phyloP scores from a whole-genome alignment of 2,329 filamentous ascomycete species.

The Simplicillium sp. region DNA sequence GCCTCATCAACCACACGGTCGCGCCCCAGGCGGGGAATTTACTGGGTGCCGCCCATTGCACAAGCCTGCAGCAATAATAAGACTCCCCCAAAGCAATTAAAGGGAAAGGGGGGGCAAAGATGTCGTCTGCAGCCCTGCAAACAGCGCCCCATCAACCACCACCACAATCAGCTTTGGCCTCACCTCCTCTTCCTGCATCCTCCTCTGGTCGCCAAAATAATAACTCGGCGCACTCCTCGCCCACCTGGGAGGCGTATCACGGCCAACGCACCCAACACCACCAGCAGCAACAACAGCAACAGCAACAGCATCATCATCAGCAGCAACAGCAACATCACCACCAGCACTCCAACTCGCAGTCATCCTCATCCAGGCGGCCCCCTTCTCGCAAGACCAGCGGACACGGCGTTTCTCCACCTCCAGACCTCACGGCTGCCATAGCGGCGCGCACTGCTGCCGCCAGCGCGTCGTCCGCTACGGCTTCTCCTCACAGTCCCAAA shows the following conservation, averaged over 20 bases:
- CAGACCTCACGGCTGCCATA: slow-evolving; percentile 32
- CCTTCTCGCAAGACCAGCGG: slow-evolving; percentile 42
- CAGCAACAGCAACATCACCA: not conserved
- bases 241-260: slow-evolving; percentile 48
- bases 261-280: slow-evolving; percentile 29
- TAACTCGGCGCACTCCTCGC: slow-evolving; percentile 36
- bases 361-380: slow-evolving; percentile 34
- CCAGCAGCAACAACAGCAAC: slow-evolving; percentile 28
- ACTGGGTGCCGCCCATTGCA: no score
- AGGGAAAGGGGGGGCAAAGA: no score
- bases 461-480: slow-evolving; percentile 31
- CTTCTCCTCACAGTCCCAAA: slow-evolving; percentile 20
- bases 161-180: slow-evolving; percentile 29
- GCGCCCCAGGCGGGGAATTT: no score
- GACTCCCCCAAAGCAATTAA: no score
- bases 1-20: no score
- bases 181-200: slow-evolving; percentile 38
- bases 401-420: slow-evolving; percentile 28
- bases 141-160: slow-evolving; percentile 46
- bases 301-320: slow-evolving; percentile 35
- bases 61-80: no score
- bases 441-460: slow-evolving; percentile 36
- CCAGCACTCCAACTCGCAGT: slow-evolving; percentile 2
- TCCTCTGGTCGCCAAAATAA: slow-evolving; percentile 36
- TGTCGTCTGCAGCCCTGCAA: slow-evolving; percentile 50